These are phyloP conservation scores for Microdochium bolleyi DNA, from an alignment of 2,329 filamentous ascomycete genomes.

Conservation along the genomic window DNA sequence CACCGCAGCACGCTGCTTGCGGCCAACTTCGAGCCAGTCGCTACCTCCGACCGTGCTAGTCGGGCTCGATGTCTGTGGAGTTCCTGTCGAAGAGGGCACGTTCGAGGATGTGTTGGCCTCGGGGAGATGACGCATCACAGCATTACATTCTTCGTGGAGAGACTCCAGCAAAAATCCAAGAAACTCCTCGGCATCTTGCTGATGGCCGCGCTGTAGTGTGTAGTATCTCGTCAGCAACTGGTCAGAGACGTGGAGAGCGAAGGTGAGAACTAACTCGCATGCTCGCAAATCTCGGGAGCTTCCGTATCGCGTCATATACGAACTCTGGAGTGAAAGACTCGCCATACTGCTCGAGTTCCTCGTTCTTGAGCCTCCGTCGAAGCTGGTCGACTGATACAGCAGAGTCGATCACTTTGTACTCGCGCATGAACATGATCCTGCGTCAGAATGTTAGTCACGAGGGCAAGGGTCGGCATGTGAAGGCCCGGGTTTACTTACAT, in stretches of 20 bases:
- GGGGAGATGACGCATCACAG: slow-evolving; percentile 56
- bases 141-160: slow-evolving; percentile 84
- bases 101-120: slow-evolving; percentile 11
- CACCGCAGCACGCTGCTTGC: slow-evolving; percentile 78
- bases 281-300: slow-evolving; percentile 78
- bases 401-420: slow-evolving; percentile 82
- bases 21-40: slow-evolving; percentile 93
- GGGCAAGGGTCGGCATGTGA: neutral
- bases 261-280: slow-evolving; percentile 64
- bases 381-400: slow-evolving; percentile 67
- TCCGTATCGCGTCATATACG: slow-evolving; percentile 86
- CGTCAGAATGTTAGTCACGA: neutral
- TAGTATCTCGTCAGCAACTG: slow-evolving; percentile 8
- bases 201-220: slow-evolving; percentile 73
- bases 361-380: slow-evolving; percentile 64
- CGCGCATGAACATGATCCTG: slow-evolving; percentile 92
- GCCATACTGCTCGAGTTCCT: slow-evolving; percentile 83
- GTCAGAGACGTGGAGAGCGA: neutral
- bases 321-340: slow-evolving; percentile 90
- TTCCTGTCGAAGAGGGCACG: slow-evolving; percentile 20
- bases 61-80: slow-evolving; percentile 29
- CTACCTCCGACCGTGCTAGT: slow-evolving; percentile 38
- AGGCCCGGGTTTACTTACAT: slow-evolving; percentile 52
- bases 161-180: slow-evolving; percentile 87
- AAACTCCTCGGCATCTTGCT: slow-evolving; percentile 97